These are phyloP conservation scores for Yarrowia phangngaensis DNA, from an alignment of 805 yeast species.

Conservation along the genomic window DNA sequence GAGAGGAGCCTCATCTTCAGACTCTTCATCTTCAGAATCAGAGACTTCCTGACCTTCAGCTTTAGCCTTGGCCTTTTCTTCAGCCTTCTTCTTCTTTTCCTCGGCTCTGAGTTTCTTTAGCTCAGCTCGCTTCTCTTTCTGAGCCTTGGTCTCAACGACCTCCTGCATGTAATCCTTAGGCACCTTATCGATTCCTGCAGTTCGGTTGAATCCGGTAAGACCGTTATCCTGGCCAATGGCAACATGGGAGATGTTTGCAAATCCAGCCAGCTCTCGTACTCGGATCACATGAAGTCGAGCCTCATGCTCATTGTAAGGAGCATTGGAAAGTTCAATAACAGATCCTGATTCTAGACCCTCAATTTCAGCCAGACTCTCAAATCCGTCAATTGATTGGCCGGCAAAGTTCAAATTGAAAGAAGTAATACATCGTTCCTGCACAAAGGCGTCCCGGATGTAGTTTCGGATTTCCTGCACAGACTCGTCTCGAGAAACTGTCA, in stretches of 20 bases:
- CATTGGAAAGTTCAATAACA: conserved; percentile 48
- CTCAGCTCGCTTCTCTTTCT: conserved; percentile 29
- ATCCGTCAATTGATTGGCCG: conserved; percentile 41
- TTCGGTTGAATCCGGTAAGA: conserved; percentile 44
- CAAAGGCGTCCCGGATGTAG: conserved; percentile 54
- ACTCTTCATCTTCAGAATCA: conserved; percentile 10
- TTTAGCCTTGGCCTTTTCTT: conserved; percentile 26
- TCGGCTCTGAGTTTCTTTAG: conserved; percentile 27
- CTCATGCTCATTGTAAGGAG: conserved; percentile 56
- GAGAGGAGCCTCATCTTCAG: conserved; percentile 28
- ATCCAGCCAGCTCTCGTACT: conserved; percentile 58
- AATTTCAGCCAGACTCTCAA: conserved; percentile 36
- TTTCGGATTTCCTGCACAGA: conserved; percentile 55
- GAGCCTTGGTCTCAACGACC: conserved; percentile 27
- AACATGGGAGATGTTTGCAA: conserved; percentile 42
- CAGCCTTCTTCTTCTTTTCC: conserved; percentile 22
- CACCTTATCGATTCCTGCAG: conserved; percentile 34
- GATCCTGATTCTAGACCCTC: conserved; percentile 40
- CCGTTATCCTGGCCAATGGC: conserved; percentile 48
- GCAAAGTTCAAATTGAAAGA: conserved; percentile 49
- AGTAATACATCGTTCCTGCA: conserved; percentile 55
- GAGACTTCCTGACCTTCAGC: conserved; percentile 4
- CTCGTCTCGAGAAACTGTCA: conserved; percentile 42
- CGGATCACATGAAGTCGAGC: conserved; percentile 61
- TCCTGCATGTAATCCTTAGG: conserved; percentile 27